Base-by-base conservation (phyloP, 1,284 basidiomycete genomes). In the Sparassis latifolia region DNA sequence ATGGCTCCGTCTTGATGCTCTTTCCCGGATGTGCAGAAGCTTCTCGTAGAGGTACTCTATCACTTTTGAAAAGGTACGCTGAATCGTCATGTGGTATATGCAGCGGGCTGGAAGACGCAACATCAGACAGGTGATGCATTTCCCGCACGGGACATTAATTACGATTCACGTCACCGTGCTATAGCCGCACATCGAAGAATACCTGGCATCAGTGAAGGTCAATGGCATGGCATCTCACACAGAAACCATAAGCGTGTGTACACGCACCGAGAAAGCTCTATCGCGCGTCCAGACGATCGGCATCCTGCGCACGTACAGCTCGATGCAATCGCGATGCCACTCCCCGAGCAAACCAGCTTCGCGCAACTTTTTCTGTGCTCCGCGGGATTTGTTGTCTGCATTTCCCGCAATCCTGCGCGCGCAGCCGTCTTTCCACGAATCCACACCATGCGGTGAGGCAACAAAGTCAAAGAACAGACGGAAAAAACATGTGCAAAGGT, bases 261-360 rank as follows among this genome's bases (percentile, higher is more conserved):
- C n/a, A n/a, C n/a, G n/a, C n/a, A n/a, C n/a, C n/a, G n/a, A n/a
- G n/a, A n/a, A n/a, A n/a, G n/a, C n/a, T n/a, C n/a, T 58, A 92
- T 90, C 48, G 85, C 1, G 92, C 91, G 65, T 97, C 94, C 10
- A 97, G 70, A 42, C 93, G 76, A 64, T 97, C 94, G 0, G 92
- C 92, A 65, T 97, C 94, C 66, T 95, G 92, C 0, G 96, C 92
- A 54, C 89, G 64, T 91, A 87, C 43, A 97, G 75, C 64, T 97
- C 94, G 1, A 74, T 50, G 59, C 90, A 95, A n/a, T 67, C 65
- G 1, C 78, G 65, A 52, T 95, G 86, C 92, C 92, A 95, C 31
- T 74, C 67, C 1, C 75, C 77, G 72, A 86, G 81, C 48, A 68
- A 52, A 0, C 77, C 80, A 2, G 68, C 65, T 32, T 75, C 73